Percentiles rank a stretch among this genome's conserved stretches.
These are phyloP conservation scores for Pythium periplocum DNA, from an alignment of 352 stramenopile genomes.

Conservation along the genomic window DNA sequence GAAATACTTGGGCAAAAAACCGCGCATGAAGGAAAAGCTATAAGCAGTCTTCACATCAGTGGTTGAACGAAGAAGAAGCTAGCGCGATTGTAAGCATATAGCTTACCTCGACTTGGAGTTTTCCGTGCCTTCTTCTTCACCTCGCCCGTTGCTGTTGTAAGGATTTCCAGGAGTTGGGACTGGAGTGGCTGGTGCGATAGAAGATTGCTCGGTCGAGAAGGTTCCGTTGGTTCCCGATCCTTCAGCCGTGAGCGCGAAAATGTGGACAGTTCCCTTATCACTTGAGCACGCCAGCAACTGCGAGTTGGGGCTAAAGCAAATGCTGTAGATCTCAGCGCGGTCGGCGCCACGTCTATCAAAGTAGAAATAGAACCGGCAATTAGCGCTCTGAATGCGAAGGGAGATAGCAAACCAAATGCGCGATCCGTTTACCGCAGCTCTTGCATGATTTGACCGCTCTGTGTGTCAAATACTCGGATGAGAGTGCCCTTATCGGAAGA, in stretches of 20 bases:
- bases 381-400: no score
- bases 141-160: constrained; percentile 32
- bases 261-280: constrained; percentile 96
- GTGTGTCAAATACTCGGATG: constrained; percentile 97
- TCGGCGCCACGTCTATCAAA: constrained; percentile 90
- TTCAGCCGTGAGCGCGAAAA: constrained; percentile 88
- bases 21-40: constrained; percentile 88
- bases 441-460: constrained; percentile 89
- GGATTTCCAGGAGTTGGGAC: constrained; percentile 32
- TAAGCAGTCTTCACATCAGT: background rate
- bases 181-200: constrained; percentile 44
- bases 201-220: constrained; percentile 48
- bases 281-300: constrained; percentile 94
- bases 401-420: constrained; percentile 1
- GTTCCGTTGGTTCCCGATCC: constrained; percentile 45
- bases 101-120: constrained; percentile 84
- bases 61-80: no score
- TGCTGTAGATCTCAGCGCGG: constrained; percentile 95
- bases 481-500: constrained; percentile 97
- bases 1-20: constrained; percentile 91
- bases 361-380: no score
- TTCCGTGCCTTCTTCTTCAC: constrained; percentile 77
- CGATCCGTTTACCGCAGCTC: constrained; percentile 43
- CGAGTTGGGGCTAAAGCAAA: constrained; percentile 94
- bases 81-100: no score